A percentile compares a stretch with the other conserved stretches of the same genome.
Evolutionary conservation across 768 basidiomycete species (phyloP).

Genomic region (Mycena filopes): DNA sequence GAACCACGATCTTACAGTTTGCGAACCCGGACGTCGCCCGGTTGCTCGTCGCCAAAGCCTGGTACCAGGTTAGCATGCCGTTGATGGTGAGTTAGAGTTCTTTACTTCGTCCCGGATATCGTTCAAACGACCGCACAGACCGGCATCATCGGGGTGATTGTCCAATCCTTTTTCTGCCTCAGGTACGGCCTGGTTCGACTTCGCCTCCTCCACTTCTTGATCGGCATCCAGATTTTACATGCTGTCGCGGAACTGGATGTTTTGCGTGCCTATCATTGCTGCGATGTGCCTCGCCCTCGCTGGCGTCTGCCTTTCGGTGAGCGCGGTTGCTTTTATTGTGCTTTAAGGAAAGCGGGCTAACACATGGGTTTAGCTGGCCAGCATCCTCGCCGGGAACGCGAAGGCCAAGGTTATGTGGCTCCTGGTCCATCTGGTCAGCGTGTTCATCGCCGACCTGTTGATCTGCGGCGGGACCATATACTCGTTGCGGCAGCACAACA

Average conservation of each 20-base stretch:
- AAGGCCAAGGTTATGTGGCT: conserved; percentile 28
- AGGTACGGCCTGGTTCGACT: not conserved
- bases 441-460: conserved; percentile 20
- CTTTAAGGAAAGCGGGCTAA: not conserved
- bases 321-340: not conserved
- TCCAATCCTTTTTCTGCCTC: conserved; percentile 26
- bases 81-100: conserved; percentile 16
- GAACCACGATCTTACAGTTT: not conserved
- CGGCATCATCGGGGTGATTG: conserved; percentile 11
- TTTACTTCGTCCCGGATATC: not conserved
- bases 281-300: conserved; percentile 23
- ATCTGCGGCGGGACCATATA: conserved; percentile 24
- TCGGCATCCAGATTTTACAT: conserved; percentile 20
- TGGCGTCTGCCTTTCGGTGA: conserved; percentile 25
- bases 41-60: conserved; percentile 12
- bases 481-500: conserved; percentile 9
- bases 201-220: not conserved
- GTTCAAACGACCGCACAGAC: conserved; percentile 1
- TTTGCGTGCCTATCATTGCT: conserved; percentile 9
- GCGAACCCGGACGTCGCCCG: conserved; percentile 16
- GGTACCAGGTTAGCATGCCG: conserved; percentile 27
- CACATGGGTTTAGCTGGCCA: not conserved
- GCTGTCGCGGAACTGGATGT: conserved; percentile 22
- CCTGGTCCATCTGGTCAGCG: conserved; percentile 29
- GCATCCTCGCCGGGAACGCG: conserved; percentile 15